Conservation (phyloP, 176 grass and related monocot species). For the Dactylis glomerata region DNA sequence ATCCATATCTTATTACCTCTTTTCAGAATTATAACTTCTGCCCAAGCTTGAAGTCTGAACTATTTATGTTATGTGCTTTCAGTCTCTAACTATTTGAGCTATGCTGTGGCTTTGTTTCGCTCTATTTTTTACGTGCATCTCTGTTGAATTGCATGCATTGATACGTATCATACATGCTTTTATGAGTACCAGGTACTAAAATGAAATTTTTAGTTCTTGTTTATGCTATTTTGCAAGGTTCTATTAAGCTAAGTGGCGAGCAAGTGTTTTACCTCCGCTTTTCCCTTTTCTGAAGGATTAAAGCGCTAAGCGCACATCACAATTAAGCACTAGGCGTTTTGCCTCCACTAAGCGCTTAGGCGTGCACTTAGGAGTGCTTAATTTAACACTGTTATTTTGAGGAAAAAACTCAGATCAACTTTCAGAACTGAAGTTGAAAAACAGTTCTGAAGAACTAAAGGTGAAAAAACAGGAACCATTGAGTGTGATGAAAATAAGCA, state of each 20-base stretch:
- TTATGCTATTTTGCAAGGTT: too few relatives aligned
- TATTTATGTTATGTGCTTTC: background rate
- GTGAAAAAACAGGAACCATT: background rate
- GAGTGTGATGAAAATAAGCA: conserved; percentile 10
- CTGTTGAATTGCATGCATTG: background rate
- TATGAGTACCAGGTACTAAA: background rate
- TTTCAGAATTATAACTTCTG: conserved; percentile 11
- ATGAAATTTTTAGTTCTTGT: background rate
- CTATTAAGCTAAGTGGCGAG: too few relatives aligned
- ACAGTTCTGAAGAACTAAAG: background rate
- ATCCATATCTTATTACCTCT: conserved; percentile 11
- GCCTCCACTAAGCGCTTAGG: too few relatives aligned
- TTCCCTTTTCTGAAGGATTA: too few relatives aligned
- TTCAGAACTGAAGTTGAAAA: conserved; percentile 5
- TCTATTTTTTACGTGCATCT: background rate
- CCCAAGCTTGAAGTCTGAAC: background rate
- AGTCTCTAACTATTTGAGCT: background rate
- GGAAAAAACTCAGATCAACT: background rate
- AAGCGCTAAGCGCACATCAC: too few relatives aligned
- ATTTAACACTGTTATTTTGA: too few relatives aligned
- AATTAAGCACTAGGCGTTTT: too few relatives aligned
- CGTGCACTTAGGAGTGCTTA: too few relatives aligned
- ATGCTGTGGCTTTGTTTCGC: background rate
- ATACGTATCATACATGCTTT: conserved; percentile 10
- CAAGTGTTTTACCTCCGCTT: too few relatives aligned